A percentile compares a stretch with the other conserved stretches of the same genome.
phyloP scores from a whole-genome alignment of 2,329 filamentous ascomycete species.

The Colletotrichum sp. region DNA sequence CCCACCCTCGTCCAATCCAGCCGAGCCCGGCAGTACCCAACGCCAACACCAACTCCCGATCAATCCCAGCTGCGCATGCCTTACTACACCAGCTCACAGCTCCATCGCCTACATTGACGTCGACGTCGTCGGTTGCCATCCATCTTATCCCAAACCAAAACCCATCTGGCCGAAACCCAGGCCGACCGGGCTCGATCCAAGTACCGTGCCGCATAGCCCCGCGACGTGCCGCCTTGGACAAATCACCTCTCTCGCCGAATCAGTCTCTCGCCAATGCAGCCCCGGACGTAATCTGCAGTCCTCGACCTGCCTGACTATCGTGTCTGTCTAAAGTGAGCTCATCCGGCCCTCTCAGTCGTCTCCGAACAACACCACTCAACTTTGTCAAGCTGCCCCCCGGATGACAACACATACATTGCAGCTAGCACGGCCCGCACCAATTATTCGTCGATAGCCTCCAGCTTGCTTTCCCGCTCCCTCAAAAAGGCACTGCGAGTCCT shows the following conservation, averaged over 20 bases:
- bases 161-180: neutral
- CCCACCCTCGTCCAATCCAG: neutral
- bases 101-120: neutral
- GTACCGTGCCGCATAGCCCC: neutral
- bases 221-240: neutral
- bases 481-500: slow-evolving; percentile 12
- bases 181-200: neutral
- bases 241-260: neutral
- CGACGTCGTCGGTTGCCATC: neutral
- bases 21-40: neutral
- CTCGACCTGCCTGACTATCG: neutral
- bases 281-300: neutral
- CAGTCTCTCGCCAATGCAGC: neutral
- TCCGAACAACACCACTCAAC: neutral
- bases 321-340: slow-evolving; percentile 1
- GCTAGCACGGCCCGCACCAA: neutral
- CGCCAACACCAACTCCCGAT: neutral
- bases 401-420: slow-evolving; percentile 10
- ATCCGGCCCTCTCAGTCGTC: neutral
- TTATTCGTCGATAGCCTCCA: neutral
- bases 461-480: slow-evolving; percentile 1
- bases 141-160: neutral
- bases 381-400: neutral
- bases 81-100: neutral
- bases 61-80: neutral